These are phyloP conservation scores for Dryas drummondii DNA, from an alignment of 306 rosid species.

Conservation along the genomic window DNA sequence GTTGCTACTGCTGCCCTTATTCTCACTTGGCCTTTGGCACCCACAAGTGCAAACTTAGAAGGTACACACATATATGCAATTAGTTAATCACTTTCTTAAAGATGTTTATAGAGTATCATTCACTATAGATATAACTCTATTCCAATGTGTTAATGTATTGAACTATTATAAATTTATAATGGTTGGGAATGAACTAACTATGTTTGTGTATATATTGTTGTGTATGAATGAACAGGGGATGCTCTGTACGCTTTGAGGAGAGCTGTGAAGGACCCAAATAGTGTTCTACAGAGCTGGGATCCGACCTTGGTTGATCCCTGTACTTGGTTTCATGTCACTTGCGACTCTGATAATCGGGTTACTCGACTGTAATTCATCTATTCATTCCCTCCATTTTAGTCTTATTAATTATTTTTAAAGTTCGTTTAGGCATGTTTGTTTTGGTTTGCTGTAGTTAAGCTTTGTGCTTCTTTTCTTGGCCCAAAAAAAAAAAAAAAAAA, in stretches of 20 bases:
- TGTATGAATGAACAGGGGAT: conserved; percentile 52
- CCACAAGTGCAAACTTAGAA: conserved; percentile 60
- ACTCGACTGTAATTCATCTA: conserved; percentile 56
- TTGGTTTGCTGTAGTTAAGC: neutral
- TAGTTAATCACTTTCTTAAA: neutral
- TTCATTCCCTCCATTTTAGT: neutral
- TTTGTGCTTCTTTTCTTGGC: neutral
- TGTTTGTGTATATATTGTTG: neutral
- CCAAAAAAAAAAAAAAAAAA: too few relatives aligned
- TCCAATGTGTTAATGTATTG: too few relatives aligned
- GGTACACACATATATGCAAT: conserved; percentile 32
- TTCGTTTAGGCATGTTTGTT: neutral
- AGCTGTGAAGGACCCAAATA: conserved; percentile 65
- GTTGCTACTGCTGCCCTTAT: conserved; percentile 35
- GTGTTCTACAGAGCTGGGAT: conserved; percentile 82
- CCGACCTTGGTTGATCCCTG: conserved; percentile 88
- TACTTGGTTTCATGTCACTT: conserved; percentile 92
- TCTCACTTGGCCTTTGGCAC: conserved; percentile 28
- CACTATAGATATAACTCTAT: too few relatives aligned
- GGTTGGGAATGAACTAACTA: too few relatives aligned
- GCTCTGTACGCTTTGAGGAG: conserved; percentile 78
- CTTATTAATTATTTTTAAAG: neutral
- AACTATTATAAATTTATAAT: too few relatives aligned
- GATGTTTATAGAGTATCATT: too few relatives aligned
- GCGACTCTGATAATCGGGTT: conserved; percentile 59